phyloP scores from a whole-genome alignment of 257 asterid genomes.

The Solanum sparsipilum region DNA sequence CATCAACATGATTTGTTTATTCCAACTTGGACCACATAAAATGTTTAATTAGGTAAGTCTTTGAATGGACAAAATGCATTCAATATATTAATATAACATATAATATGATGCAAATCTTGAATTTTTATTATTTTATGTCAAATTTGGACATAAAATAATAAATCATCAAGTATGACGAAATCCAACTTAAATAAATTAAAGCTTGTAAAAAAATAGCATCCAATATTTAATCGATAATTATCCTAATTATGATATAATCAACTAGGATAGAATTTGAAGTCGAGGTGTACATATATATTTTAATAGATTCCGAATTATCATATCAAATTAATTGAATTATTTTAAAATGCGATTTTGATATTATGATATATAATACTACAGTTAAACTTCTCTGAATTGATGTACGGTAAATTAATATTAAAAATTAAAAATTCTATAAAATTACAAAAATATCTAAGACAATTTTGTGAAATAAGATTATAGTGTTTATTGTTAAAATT shows the following conservation, averaged over 20 bases:
- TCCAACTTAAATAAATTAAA: neutral
- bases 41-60: too few relatives aligned
- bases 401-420: too few relatives aligned
- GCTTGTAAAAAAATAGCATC: neutral
- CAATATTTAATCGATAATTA: neutral
- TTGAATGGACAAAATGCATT: neutral
- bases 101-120: neutral
- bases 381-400: too few relatives aligned
- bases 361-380: neutral
- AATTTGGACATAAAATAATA: neutral
- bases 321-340: too few relatives aligned
- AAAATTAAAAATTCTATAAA: too few relatives aligned
- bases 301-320: neutral
- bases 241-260: neutral
- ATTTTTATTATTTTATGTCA: neutral
- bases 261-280: neutral
- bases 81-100: neutral
- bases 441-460: too few relatives aligned
- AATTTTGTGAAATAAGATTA: too few relatives aligned
- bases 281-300: neutral
- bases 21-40: neutral
- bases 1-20: neutral
- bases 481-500: too few relatives aligned
- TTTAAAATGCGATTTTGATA: neutral
- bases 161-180: neutral